These are phyloP conservation scores for Pseudocercospora fuligena DNA, from an alignment of 2,329 filamentous ascomycete species.

Conservation along the genomic window DNA sequence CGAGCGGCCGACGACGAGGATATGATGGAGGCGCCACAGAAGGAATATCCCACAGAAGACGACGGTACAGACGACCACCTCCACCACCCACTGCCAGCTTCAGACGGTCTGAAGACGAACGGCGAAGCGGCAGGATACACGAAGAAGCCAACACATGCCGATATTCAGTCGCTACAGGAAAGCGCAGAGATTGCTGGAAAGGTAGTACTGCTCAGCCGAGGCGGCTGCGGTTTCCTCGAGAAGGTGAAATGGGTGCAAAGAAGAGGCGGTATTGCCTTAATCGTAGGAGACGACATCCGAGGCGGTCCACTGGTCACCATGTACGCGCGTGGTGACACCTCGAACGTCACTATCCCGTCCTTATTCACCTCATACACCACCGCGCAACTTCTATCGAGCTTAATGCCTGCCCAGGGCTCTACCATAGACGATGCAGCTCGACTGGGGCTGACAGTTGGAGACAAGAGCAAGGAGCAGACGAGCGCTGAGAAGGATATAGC, in stretches of 20 bases:
- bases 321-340: slow-evolving; percentile 97
- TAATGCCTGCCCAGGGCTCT: slow-evolving; percentile 71
- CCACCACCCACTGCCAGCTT: slow-evolving; percentile 62
- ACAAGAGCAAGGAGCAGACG: slow-evolving; percentile 27
- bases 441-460: slow-evolving; percentile 47
- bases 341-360: slow-evolving; percentile 90
- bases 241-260: slow-evolving; percentile 97
- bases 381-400: slow-evolving; percentile 85
- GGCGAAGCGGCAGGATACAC: slow-evolving; percentile 43
- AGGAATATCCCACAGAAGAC: slow-evolving; percentile 47
- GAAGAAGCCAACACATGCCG: slow-evolving; percentile 65
- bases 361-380: slow-evolving; percentile 95
- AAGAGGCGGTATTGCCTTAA: slow-evolving; percentile 83
- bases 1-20: slow-evolving; percentile 44
- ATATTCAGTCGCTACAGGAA: slow-evolving; percentile 91
- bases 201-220: slow-evolving; percentile 86
- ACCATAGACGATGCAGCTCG: slow-evolving; percentile 54
- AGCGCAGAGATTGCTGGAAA: slow-evolving; percentile 91
- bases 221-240: slow-evolving; percentile 93
- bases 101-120: slow-evolving; percentile 41
- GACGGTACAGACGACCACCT: slow-evolving; percentile 88
- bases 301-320: slow-evolving; percentile 92
- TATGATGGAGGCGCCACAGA: slow-evolving; percentile 50
- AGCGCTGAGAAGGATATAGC: slow-evolving; percentile 18
- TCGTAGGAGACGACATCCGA: slow-evolving; percentile 90